Evolutionary conservation across 495 filamentous ascomycete genomes (phyloP).

Genomic region (Aspergillus heteromorphus): DNA sequence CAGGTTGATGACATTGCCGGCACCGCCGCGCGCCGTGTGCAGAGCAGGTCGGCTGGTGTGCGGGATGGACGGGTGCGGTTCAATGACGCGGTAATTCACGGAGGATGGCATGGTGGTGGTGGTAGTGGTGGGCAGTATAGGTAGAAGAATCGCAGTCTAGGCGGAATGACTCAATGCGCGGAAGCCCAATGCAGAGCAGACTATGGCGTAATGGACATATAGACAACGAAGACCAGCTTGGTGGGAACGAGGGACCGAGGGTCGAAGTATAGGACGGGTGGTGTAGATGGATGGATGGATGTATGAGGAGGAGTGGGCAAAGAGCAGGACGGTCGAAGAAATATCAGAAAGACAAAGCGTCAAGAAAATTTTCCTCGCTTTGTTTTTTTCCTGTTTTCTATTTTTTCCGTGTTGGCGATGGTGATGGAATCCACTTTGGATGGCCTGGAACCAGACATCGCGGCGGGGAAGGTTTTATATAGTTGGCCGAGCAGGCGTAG

Average conservation of each 20-base stretch:
- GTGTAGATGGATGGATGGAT: constrained; percentile 11
- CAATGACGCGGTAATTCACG: constrained; percentile 62
- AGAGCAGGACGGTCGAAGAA: neutral
- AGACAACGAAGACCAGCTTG: neutral
- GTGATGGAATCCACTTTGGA: constrained; percentile 6
- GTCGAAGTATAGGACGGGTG: constrained; percentile 2
- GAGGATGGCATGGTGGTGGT: constrained; percentile 21
- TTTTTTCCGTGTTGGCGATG: neutral
- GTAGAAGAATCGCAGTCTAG: neutral
- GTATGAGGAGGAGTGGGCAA: neutral
- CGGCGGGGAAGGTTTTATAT: constrained; percentile 24
- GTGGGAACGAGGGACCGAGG: neutral
- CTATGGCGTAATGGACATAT: neutral
- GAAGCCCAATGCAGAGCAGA: constrained; percentile 3
- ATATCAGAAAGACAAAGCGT: neutral
- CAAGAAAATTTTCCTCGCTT: constrained; percentile 10
- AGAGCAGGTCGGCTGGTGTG: constrained; percentile 53
- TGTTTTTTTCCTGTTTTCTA: constrained; percentile 16
- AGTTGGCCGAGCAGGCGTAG: constrained; percentile 10
- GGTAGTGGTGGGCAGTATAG: neutral
- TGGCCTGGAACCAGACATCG: constrained; percentile 14
- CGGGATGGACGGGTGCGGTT: constrained; percentile 72
- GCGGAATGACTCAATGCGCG: constrained; percentile 4
- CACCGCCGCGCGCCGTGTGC: constrained; percentile 81
- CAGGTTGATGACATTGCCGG: constrained; percentile 72